These are phyloP conservation scores for Remersonia thermophila DNA, from an alignment of 2,329 filamentous ascomycete species.

Conservation along the genomic window DNA sequence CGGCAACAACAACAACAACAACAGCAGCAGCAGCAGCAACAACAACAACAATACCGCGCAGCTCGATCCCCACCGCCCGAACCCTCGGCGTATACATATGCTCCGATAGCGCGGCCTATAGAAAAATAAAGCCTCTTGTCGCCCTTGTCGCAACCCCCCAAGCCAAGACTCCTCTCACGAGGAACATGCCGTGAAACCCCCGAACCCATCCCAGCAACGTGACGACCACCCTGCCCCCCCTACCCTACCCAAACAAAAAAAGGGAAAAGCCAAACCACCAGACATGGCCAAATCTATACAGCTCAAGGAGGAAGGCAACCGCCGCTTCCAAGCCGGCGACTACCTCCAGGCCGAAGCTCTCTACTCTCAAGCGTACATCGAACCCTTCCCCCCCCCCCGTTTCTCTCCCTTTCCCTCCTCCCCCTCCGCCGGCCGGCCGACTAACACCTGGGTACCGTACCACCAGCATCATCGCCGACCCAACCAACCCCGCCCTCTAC, in stretches of 20 bases:
- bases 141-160: no score
- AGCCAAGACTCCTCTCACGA: not conserved
- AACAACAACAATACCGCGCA: no score
- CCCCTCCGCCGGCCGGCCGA: not conserved
- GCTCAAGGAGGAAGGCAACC: slow-evolving; percentile 50
- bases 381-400: slow-evolving; percentile 1
- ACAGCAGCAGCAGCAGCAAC: no score
- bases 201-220: no score
- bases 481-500: slow-evolving; percentile 66
- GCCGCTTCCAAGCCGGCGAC: slow-evolving; percentile 51
- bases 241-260: no score
- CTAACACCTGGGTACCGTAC: slow-evolving; percentile 1
- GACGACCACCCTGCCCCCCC: no score
- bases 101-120: not conserved
- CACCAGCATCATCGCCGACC: slow-evolving; percentile 65
- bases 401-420: not conserved
- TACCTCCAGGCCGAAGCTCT: slow-evolving; percentile 52
- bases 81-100: no score
- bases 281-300: slow-evolving; percentile 9
- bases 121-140: no score
- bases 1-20: no score
- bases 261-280: no score
- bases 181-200: slow-evolving; percentile 5
- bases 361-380: slow-evolving; percentile 61
- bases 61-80: no score